Evolutionary conservation across 805 yeast genomes (phyloP), one percentile per base, ranked within the genome.

Genomic region (Pichia deserticola): DNA sequence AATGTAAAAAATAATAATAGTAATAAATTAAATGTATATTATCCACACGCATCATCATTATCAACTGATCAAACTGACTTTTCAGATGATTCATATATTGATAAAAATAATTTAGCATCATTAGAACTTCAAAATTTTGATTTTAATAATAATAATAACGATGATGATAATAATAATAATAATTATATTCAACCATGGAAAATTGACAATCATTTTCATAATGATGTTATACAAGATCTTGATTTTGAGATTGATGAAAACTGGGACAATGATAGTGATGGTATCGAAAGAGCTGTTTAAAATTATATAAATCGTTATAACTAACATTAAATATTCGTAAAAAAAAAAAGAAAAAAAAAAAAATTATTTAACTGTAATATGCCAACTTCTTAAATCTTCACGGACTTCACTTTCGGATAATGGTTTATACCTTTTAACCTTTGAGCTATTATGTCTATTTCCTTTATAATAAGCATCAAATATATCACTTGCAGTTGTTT

Each of bases 321-420:
- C 20, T 20, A 20, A 20, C 3, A 20, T 20, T 20, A 20, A 20
- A 20, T 20, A 20, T 20, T 20, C 20, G 20, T 20, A 20, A 20
- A 20, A 20, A 20, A 20, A 25, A 15, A 12, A 28, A 30, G 13
- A 34, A 4, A 6, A 25, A 13, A n/a, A 25, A 15, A 12, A 28
- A 30, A 20, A 13, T 11, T 41, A 30, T 32, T 12, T 36, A 25
- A 44, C 46, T 20, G 12, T 32, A 12, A 56, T 50, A 28, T 60
- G 54, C 79, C 79, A 75, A 56, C 78, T 73, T 40, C 61, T 62
- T 55, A 73, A 55, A 44, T 71, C 73, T 2, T 62, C 61, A 32
- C 74, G 59, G 10, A 63, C 57, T 10, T 60, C 60, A 6, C 54
- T 42, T 45, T 69, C 73, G n/a, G 58, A 59, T 3, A 61, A 46